Percentiles rank a stretch among this genome's conserved stretches.
Evolutionary conservation across 306 rosid species (phyloP).

Genomic region (Acacia confusa): DNA sequence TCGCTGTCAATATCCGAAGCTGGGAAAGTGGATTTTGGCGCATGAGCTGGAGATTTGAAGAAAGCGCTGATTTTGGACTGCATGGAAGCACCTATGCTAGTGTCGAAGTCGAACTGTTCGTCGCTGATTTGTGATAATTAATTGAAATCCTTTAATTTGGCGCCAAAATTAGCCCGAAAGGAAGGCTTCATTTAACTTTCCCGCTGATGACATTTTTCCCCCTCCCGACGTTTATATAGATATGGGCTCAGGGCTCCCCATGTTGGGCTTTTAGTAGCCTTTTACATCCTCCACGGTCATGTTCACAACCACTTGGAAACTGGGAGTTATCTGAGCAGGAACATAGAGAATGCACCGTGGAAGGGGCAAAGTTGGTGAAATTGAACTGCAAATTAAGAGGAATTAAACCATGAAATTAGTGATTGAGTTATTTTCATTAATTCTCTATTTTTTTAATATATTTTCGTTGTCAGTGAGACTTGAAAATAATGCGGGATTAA

Average conservation of each 20-base stretch:
- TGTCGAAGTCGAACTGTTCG: background rate
- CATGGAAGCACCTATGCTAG: conserved; percentile 27
- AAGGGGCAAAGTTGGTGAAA: no score
- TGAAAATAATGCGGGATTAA: background rate
- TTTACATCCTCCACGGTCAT: no score
- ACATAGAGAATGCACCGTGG: no score
- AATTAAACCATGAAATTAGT: no score
- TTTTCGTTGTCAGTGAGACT: background rate
- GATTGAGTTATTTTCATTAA: no score
- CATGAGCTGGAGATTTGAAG: conserved; percentile 52
- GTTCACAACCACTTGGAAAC: no score
- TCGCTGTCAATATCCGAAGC: conserved; percentile 3
- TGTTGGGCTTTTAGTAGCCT: no score
- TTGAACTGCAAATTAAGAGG: no score
- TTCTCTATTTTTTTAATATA: no score
- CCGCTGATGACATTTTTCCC: background rate
- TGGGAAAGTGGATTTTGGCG: conserved; percentile 26
- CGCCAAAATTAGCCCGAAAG: background rate
- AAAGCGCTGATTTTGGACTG: conserved; percentile 71
- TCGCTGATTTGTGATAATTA: background rate
- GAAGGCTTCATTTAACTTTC: background rate
- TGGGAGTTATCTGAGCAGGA: no score
- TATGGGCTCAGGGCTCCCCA: no score
- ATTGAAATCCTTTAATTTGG: conserved; percentile 11
- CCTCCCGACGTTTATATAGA: background rate